These are phyloP conservation scores for Golovinomyces cichoracearum DNA, from an alignment of 2,329 filamentous ascomycete species.

Conservation along the genomic window DNA sequence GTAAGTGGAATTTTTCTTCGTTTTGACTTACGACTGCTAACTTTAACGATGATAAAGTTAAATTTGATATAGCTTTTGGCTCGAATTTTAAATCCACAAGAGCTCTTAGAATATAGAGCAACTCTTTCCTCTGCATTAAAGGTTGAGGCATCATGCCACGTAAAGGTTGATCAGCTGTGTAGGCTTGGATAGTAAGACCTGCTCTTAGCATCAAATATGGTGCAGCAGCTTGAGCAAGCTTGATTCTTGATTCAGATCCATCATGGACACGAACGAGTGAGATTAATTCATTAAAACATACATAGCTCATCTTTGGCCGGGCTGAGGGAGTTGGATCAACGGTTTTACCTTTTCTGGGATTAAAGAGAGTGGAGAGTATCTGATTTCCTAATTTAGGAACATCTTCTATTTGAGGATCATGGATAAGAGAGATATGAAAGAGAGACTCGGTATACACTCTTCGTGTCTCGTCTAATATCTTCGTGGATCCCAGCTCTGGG, in stretches of 20 bases:
- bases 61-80: constrained; percentile 37
- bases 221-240: constrained; percentile 46
- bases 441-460: constrained; percentile 47
- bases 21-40: constrained; percentile 23
- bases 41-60: constrained; percentile 9
- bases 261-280: constrained; percentile 32
- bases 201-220: constrained; percentile 64
- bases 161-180: constrained; percentile 75
- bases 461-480: constrained; percentile 40
- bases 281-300: constrained; percentile 58
- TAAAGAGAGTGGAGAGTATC: not conserved
- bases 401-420: constrained; percentile 35
- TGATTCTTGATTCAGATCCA: constrained; percentile 11
- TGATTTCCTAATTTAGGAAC: constrained; percentile 20
- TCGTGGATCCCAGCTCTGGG: constrained; percentile 38
- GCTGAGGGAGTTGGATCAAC: constrained; percentile 36
- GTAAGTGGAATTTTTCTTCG: constrained; percentile 44
- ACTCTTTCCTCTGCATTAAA: constrained; percentile 49
- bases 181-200: constrained; percentile 55
- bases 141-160: constrained; percentile 76
- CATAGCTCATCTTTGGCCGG: constrained; percentile 50
- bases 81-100: constrained; percentile 45
- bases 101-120: constrained; percentile 42
- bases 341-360: constrained; percentile 41
- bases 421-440: constrained; percentile 61